phyloP scores from a whole-genome alignment of 1,139 yeast species.

The Taphrina confusa region DNA sequence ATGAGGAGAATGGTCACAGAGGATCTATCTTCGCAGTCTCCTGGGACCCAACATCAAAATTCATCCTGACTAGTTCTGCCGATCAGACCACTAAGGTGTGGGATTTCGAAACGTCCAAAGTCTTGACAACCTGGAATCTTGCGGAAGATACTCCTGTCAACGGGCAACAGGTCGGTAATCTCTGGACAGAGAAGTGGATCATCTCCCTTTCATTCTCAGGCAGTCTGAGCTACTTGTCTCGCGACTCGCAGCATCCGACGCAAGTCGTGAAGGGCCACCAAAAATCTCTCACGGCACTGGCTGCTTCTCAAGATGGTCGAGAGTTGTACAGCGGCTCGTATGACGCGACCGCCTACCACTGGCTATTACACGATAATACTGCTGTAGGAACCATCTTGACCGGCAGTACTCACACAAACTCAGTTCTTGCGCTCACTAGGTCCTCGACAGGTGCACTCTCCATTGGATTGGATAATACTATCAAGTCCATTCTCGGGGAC shows the following conservation, averaged over 20 bases:
- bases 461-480: constrained; percentile 87
- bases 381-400: constrained; percentile 47
- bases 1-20: constrained; percentile 54
- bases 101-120: constrained; percentile 44
- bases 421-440: constrained; percentile 53
- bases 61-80: constrained; percentile 75
- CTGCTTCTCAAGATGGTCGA: constrained; percentile 45
- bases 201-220: constrained; percentile 75
- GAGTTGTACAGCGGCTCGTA: constrained; percentile 69
- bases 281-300: constrained; percentile 66
- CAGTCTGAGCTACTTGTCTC: constrained; percentile 61
- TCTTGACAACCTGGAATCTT: constrained; percentile 44
- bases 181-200: constrained; percentile 60
- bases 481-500: constrained; percentile 43
- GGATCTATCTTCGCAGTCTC: constrained; percentile 80
- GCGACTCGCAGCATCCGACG: constrained; percentile 49
- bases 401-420: constrained; percentile 57
- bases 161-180: constrained; percentile 80
- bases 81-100: constrained; percentile 74
- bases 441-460: constrained; percentile 51
- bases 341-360: constrained; percentile 71
- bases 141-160: constrained; percentile 46
- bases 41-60: constrained; percentile 64
- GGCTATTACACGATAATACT: constrained; percentile 52
- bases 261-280: constrained; percentile 73